phyloP scores from a whole-genome alignment of 2,329 filamentous ascomycete species.

The Botrytis sinoallii region DNA sequence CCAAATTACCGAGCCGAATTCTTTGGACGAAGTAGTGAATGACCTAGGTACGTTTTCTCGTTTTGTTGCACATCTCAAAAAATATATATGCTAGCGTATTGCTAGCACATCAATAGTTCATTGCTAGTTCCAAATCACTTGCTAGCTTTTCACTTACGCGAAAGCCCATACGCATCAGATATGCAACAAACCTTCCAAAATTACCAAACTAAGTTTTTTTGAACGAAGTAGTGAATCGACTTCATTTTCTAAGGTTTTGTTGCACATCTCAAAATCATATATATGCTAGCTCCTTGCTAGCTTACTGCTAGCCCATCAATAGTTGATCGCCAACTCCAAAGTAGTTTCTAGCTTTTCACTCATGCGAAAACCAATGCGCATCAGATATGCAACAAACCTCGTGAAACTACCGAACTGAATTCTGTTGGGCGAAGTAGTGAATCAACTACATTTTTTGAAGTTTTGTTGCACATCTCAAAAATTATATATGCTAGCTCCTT shows the following conservation, averaged over 20 bases:
- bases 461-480: too few species aligned
- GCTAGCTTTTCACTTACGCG: neutral
- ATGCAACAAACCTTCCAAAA: neutral
- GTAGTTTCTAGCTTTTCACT: neutral
- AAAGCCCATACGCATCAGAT: neutral
- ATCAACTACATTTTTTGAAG: too few species aligned
- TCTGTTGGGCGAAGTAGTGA: too few species aligned
- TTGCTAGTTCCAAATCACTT: neutral
- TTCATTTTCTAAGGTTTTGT: too few species aligned
- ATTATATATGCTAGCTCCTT: neutral
- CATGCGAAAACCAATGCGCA: neutral
- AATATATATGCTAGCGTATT: neutral
- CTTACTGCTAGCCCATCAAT: neutral
- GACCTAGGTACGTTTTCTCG: neutral
- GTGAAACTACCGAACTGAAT: too few species aligned
- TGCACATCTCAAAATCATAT: neutral
- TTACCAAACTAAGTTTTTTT: too few species aligned
- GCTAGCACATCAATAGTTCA: neutral
- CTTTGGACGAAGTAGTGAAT: neutral
- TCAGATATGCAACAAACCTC: neutral
- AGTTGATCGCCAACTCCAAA: neutral
- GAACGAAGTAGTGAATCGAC: too few species aligned
- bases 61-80: neutral
- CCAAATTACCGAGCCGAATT: neutral
- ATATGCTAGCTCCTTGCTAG: neutral